phyloP scores from a whole-genome alignment of 2,329 filamentous ascomycete species.

The Fusarium tricinctum region DNA sequence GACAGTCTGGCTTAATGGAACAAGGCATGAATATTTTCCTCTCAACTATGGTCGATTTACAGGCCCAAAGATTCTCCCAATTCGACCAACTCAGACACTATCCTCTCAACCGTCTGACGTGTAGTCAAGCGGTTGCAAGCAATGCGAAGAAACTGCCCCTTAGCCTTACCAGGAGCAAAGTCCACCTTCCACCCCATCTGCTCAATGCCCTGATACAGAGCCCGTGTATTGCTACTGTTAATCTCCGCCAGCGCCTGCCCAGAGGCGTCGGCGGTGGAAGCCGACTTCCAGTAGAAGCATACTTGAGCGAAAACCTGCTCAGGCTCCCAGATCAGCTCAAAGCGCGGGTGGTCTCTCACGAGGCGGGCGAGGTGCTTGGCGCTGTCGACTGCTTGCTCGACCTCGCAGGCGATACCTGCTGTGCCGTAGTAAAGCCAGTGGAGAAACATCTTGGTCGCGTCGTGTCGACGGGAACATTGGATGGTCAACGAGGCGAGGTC shows the following conservation, averaged over 20 bases:
- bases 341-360: not conserved
- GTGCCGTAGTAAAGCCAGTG: constrained; percentile 10
- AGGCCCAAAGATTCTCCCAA: not conserved
- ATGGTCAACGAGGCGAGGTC: constrained; percentile 3
- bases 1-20: too few species aligned
- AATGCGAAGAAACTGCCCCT: constrained; percentile 4
- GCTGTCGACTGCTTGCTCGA: constrained; percentile 3
- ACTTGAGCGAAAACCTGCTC: constrained; percentile 1
- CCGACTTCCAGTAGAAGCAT: not conserved
- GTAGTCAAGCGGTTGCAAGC: constrained; percentile 9
- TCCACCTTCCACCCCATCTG: constrained; percentile 6
- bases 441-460: constrained; percentile 4
- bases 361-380: not conserved
- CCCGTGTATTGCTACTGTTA: not conserved
- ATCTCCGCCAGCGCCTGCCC: not conserved
- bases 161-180: not conserved
- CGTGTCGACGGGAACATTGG: constrained; percentile 3
- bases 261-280: not conserved
- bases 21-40: too few species aligned
- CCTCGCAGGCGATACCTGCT: not conserved
- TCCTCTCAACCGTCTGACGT: not conserved
- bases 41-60: not conserved
- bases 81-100: not conserved
- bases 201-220: not conserved
- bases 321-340: constrained; percentile 1